phyloP scores from a whole-genome alignment of 805 yeast species.

The Ogataea salicorniae region DNA sequence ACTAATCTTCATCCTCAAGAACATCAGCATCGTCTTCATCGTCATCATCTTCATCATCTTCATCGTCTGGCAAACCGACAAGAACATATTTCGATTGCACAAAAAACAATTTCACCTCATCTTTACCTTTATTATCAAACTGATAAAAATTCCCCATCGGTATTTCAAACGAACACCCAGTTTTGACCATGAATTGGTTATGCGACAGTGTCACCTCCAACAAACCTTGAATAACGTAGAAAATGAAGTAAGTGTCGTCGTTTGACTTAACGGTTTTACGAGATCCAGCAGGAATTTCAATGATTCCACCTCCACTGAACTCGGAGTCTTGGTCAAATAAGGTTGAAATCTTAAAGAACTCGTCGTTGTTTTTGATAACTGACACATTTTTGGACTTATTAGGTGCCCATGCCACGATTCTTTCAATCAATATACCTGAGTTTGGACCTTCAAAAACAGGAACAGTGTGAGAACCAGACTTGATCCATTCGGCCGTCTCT shows the following conservation, averaged over 20 bases:
- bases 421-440: constrained; percentile 36
- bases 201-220: constrained; percentile 63
- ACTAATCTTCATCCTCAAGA: neutral
- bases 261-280: constrained; percentile 57
- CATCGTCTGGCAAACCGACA: constrained; percentile 24
- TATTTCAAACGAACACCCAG: constrained; percentile 76
- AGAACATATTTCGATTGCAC: constrained; percentile 56
- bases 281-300: constrained; percentile 59
- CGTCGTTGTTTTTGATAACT: constrained; percentile 36
- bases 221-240: constrained; percentile 67
- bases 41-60: constrained; percentile 16
- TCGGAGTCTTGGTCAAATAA: constrained; percentile 60
- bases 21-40: constrained; percentile 3
- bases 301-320: constrained; percentile 67
- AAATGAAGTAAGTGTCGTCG: constrained; percentile 64
- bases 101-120: constrained; percentile 62
- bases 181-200: constrained; percentile 51
- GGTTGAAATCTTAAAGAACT: constrained; percentile 57
- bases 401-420: constrained; percentile 64
- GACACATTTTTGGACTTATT: constrained; percentile 43
- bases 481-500: constrained; percentile 51
- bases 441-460: constrained; percentile 51
- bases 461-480: constrained; percentile 34
- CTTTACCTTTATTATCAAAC: constrained; percentile 55
- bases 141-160: constrained; percentile 76